phyloP scores from a whole-genome alignment of 2,329 filamentous ascomycete species.

The Tolypocladium tundrense region DNA sequence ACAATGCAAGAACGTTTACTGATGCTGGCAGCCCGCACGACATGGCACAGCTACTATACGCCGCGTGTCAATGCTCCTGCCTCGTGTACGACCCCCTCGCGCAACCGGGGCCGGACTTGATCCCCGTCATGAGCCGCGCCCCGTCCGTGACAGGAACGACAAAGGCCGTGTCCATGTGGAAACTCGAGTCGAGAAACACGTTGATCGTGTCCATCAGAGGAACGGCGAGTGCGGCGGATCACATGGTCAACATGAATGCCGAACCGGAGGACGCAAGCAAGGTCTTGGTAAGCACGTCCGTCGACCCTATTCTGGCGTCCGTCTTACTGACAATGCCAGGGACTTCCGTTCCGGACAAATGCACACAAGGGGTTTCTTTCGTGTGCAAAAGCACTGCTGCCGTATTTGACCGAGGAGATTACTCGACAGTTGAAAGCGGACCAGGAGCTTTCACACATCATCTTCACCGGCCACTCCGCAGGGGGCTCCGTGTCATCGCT shows the following conservation, averaged over 20 bases:
- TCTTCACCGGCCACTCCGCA: constrained; percentile 14
- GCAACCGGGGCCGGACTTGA: constrained; percentile 3
- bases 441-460: background rate
- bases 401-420: constrained; percentile 6
- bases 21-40: background rate
- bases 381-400: constrained; percentile 9
- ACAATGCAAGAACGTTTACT: background rate
- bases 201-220: constrained; percentile 12
- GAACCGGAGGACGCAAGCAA: background rate
- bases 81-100: constrained; percentile 8
- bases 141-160: constrained; percentile 9
- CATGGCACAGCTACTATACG: constrained; percentile 4
- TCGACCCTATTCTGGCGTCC: background rate
- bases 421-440: constrained; percentile 3
- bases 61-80: constrained; percentile 11
- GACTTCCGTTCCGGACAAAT: background rate
- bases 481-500: constrained; percentile 13
- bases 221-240: constrained; percentile 9
- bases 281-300: constrained; percentile 3
- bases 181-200: constrained; percentile 2
- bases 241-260: constrained; percentile 13
- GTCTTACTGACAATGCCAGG: background rate
- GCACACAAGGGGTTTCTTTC: constrained; percentile 11
- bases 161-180: constrained; percentile 13
- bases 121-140: constrained; percentile 8